phyloP scores from a whole-genome alignment of 2,329 filamentous ascomycete genomes.

The Didymella arachidicola region DNA sequence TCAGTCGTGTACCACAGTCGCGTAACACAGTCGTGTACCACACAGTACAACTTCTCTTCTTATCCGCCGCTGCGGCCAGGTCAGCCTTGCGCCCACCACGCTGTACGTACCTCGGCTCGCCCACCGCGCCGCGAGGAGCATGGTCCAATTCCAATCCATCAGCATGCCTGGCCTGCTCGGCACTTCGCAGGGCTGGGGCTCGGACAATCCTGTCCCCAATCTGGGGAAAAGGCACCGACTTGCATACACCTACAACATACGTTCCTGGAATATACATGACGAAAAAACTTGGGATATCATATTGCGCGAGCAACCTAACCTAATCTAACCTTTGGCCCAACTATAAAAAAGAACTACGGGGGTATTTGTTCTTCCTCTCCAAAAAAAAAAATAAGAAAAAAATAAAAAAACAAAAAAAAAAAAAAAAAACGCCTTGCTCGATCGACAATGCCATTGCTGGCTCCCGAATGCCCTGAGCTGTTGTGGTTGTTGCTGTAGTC shows the following conservation, averaged over 20 bases:
- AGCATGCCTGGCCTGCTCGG: not conserved
- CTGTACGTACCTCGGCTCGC: not conserved
- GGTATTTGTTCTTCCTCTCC: constrained; percentile 34
- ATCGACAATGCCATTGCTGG: constrained; percentile 31
- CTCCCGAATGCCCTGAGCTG: constrained; percentile 19
- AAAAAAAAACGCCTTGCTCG: constrained; percentile 35
- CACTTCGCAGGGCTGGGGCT: not conserved
- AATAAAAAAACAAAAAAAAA: too few relatives aligned
- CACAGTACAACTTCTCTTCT: too few relatives aligned
- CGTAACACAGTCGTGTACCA: too few relatives aligned
- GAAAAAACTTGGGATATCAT: constrained; percentile 19
- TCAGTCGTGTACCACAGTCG: too few relatives aligned
- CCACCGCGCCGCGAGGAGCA: not conserved
- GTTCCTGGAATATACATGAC: not conserved
- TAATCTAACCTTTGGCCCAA: too few relatives aligned
- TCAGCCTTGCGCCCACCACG: not conserved
- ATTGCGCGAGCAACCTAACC: constrained; percentile 30
- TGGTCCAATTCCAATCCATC: not conserved
- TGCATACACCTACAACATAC: not conserved
- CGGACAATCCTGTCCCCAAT: not conserved
- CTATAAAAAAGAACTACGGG: constrained; percentile 22
- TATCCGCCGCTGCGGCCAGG: not conserved
- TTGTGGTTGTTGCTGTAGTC: not conserved
- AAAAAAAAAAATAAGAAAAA: too few relatives aligned
- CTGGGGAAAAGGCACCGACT: constrained; percentile 11